These are phyloP conservation scores for Leishmania arabica DNA, from an alignment of 208 protist genomes.

Conservation along the genomic window DNA sequence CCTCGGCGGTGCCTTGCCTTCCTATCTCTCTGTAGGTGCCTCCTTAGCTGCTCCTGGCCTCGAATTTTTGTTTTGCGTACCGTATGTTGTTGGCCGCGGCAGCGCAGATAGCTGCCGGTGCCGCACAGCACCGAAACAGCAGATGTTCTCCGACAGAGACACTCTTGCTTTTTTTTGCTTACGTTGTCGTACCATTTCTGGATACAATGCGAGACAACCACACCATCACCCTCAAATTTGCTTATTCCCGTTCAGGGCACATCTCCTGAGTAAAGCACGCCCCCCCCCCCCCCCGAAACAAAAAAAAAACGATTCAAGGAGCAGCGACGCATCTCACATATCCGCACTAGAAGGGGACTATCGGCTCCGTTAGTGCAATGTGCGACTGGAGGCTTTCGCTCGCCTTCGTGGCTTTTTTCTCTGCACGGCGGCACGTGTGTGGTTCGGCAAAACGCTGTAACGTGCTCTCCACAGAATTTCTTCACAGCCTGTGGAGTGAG, in stretches of 20 bases:
- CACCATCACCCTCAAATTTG: background rate
- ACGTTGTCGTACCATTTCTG: background rate
- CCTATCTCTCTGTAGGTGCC: background rate
- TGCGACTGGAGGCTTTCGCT: background rate
- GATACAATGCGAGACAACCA: background rate
- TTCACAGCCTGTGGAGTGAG: background rate
- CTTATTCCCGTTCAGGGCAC: background rate
- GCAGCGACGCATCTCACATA: background rate
- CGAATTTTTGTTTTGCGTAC: background rate
- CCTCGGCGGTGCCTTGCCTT: background rate
- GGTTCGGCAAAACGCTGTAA: background rate
- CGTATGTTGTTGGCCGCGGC: background rate
- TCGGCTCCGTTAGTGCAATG: background rate
- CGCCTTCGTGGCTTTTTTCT: no score
- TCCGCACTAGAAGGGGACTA: background rate
- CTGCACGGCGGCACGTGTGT: background rate
- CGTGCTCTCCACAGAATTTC: background rate
- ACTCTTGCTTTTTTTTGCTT: background rate
- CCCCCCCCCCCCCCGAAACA: no score
- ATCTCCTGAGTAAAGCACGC: background rate
- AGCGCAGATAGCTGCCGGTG: background rate
- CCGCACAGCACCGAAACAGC: background rate
- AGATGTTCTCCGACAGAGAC: background rate
- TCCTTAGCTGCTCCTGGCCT: background rate
- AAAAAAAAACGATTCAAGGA: background rate